Evolutionary conservation across 164 flowering plant species (phyloP).

Genomic region (Umbilicus rupestris): DNA sequence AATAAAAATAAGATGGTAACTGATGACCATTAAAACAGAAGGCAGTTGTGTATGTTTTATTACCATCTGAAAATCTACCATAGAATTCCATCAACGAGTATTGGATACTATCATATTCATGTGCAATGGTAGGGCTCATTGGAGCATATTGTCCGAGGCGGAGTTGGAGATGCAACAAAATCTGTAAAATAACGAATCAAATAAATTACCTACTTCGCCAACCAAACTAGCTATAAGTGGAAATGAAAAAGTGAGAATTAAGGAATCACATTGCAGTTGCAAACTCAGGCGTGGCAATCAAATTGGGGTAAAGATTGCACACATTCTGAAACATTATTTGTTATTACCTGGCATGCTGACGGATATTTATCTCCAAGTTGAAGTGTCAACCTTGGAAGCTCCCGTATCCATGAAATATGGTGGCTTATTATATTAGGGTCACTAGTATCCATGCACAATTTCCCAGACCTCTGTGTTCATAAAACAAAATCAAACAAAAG

Average conservation of each 20-base stretch:
- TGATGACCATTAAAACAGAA: not conserved
- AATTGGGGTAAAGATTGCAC: not conserved
- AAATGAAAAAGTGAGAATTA: not conserved
- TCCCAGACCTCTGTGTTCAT: constrained; percentile 21
- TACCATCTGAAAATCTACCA: constrained; percentile 25
- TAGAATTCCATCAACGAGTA: constrained; percentile 34
- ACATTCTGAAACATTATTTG: not conserved
- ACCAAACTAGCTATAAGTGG: not conserved
- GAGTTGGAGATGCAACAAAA: constrained; percentile 56
- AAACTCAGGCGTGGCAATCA: not conserved
- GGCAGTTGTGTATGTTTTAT: constrained; percentile 15
- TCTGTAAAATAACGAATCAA: constrained; percentile 30
- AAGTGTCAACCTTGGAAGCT: constrained; percentile 51
- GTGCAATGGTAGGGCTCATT: constrained; percentile 28
- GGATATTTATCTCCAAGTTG: constrained; percentile 47
- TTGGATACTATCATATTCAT: constrained; percentile 54
- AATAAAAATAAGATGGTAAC: constrained; percentile 8
- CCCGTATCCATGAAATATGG: constrained; percentile 53
- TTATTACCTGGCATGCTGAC: constrained; percentile 45
- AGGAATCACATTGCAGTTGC: not conserved
- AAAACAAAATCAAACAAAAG: not conserved
- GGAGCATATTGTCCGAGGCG: constrained; percentile 50
- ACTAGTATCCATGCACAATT: constrained; percentile 24
- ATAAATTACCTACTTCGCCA: not conserved
- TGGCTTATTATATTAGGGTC: constrained; percentile 31